phyloP scores from a whole-genome alignment of 176 grass and related monocot genomes.

The Zizania latifolia region DNA sequence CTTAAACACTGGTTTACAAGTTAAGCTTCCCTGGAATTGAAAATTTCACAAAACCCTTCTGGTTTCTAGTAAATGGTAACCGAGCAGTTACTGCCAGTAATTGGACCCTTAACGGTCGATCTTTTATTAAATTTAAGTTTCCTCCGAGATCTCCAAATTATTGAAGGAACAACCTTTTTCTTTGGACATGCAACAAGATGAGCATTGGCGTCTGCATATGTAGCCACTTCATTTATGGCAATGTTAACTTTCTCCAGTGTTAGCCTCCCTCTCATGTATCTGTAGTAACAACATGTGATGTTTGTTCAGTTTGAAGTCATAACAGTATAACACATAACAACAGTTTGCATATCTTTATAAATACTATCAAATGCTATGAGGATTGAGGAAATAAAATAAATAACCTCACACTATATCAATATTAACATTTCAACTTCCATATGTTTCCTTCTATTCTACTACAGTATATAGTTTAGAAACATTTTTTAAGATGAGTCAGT shows the following conservation, averaged over 20 bases:
- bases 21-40: background rate
- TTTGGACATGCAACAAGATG: slow-evolving; percentile 77
- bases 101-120: background rate
- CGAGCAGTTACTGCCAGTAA: background rate
- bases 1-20: no score
- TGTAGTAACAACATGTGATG: slow-evolving; percentile 21
- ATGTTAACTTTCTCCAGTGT: slow-evolving; percentile 94
- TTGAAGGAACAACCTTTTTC: slow-evolving; percentile 52
- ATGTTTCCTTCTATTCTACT: background rate
- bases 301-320: background rate
- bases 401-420: background rate
- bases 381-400: background rate
- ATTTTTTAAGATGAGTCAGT: background rate
- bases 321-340: background rate
- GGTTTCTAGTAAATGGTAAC: background rate
- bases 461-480: background rate
- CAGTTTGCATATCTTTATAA: background rate
- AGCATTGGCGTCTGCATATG: slow-evolving; percentile 73
- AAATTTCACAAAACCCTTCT: background rate
- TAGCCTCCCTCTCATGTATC: slow-evolving; percentile 92
- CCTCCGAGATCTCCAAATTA: background rate
- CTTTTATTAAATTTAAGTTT: background rate
- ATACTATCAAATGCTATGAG: background rate
- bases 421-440: background rate
- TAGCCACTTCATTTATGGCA: slow-evolving; percentile 81